Evolutionary conservation across 2,329 filamentous ascomycete species (phyloP), one percentile per base, ranked within the genome.

Genomic region (Venturiaceae sp.): DNA sequence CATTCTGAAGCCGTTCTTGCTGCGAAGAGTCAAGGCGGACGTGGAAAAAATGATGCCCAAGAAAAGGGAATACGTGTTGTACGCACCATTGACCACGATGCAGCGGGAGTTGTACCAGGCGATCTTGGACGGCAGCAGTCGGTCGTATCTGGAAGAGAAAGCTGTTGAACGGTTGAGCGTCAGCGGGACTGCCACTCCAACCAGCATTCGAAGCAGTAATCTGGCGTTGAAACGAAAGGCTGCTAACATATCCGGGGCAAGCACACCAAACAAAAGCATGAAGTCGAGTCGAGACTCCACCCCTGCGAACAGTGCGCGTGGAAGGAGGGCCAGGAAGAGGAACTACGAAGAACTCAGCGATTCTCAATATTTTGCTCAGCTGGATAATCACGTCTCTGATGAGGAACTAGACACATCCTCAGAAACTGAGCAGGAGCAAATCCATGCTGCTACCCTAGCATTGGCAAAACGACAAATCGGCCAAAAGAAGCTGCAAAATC

Each of bases 31-130:
- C 62, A 99, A 99, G 72, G 87, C 90, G 0, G 94, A 99, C 66
- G 94, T 99, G 0, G 92, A 95, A 58, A 86, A 86, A 2, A 83
- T 90, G 53, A 78, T 99, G n/a, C 94, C 94, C 0, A 95, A 92
- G 73, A 99, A 99, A 76, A 83, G 94, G 30, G 94, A 99, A 70
- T 99, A 99, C 64, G 88, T 99, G 3, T 76, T 99, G 0, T 97
- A 94, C 66, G 94, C 94, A 0, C 94, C 94, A 0, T 84, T 99
- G 73, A 96, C 91, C 0, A 82, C 85, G 26, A 90, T 94, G 64
- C 94, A 99, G 68, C 90, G 91, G 2, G 92, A 96, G 59, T 74
- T 99, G 0, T 99, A 99, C 68, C 82, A 92, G 30, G 82, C 87
- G 16, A 96, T 92, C 34, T 66, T 80, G 1, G 74, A 79, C 57